Evolutionary conservation across 2,329 filamentous ascomycete species (phyloP).

Genomic region (Pseudopithomyces maydicus): DNA sequence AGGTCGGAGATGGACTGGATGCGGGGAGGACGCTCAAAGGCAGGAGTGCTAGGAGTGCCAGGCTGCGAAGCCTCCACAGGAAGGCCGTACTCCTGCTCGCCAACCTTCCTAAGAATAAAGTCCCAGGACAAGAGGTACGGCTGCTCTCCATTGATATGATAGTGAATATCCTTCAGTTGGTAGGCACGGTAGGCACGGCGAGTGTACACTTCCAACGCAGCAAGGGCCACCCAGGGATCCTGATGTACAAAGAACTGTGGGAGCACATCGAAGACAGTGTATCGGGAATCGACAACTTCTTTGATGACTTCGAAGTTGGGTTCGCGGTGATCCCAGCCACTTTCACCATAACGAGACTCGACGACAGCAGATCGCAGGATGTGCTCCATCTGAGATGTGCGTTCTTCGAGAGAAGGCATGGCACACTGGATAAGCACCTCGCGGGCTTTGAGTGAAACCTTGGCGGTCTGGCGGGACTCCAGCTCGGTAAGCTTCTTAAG

Average conservation of each 20-base stretch:
- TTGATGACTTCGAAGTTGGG: constrained; percentile 90
- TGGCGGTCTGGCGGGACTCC: constrained; percentile 82
- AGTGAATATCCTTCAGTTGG: constrained; percentile 85
- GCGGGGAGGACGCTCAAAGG: constrained; percentile 69
- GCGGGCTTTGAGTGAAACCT: constrained; percentile 95
- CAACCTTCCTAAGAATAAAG: constrained; percentile 91
- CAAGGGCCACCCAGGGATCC: constrained; percentile 91
- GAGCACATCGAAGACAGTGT: constrained; percentile 95
- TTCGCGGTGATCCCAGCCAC: constrained; percentile 93
- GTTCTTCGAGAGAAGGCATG: constrained; percentile 93
- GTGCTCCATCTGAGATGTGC: constrained; percentile 96
- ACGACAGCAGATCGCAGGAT: constrained; percentile 94
- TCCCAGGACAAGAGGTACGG: constrained; percentile 90
- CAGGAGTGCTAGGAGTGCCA: constrained; percentile 72
- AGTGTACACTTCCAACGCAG: constrained; percentile 93
- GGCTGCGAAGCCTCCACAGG: constrained; percentile 79
- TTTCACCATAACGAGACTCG: constrained; percentile 96
- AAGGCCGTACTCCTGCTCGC: constrained; percentile 86
- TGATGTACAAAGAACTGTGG: constrained; percentile 94
- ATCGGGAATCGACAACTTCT: constrained; percentile 98
- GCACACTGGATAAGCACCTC: constrained; percentile 98
- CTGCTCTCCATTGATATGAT: constrained; percentile 76
- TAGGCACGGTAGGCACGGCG: constrained; percentile 97
- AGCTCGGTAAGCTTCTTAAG: constrained; percentile 89
- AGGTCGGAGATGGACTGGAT: constrained; percentile 96